Evolutionary conservation across 1,284 basidiomycete species (phyloP).

Genomic region (Uromyces viciae-fabae): DNA sequence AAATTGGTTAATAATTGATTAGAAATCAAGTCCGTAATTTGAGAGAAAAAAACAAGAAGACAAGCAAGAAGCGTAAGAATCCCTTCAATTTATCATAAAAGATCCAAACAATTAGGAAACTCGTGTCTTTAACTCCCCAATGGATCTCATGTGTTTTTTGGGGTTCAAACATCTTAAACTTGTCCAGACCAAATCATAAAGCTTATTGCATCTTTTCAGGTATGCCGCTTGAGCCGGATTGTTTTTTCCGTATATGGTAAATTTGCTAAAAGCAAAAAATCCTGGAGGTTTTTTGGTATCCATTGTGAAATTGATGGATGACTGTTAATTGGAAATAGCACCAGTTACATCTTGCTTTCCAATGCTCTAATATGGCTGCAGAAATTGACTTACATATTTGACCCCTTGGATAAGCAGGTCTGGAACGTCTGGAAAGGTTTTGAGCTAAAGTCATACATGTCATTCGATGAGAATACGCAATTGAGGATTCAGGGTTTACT

Average conservation of each 20-base stretch:
- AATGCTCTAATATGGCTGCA: background rate
- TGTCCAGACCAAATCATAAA: constrained; percentile 17
- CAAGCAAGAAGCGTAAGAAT: background rate
- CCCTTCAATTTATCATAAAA: background rate
- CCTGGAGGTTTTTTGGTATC: background rate
- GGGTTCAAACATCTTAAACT: background rate
- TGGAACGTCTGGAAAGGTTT: background rate
- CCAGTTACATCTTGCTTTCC: background rate
- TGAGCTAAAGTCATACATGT: background rate
- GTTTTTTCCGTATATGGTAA: background rate
- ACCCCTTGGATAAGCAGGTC: constrained; percentile 6
- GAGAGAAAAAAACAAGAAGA: background rate
- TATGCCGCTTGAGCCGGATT: background rate
- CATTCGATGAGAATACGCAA: too few species aligned
- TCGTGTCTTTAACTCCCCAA: constrained; percentile 20
- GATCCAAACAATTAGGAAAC: background rate
- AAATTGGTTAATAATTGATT: too few species aligned
- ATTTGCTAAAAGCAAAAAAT: background rate
- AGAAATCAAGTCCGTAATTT: background rate
- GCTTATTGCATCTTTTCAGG: background rate
- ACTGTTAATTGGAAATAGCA: background rate
- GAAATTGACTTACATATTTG: constrained; percentile 7
- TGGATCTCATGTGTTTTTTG: background rate
- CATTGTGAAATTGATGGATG: constrained; percentile 1
- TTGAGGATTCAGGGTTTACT: background rate